Conservation (phyloP, 2,329 filamentous ascomycete species). For the Didymella segeticola region DNA sequence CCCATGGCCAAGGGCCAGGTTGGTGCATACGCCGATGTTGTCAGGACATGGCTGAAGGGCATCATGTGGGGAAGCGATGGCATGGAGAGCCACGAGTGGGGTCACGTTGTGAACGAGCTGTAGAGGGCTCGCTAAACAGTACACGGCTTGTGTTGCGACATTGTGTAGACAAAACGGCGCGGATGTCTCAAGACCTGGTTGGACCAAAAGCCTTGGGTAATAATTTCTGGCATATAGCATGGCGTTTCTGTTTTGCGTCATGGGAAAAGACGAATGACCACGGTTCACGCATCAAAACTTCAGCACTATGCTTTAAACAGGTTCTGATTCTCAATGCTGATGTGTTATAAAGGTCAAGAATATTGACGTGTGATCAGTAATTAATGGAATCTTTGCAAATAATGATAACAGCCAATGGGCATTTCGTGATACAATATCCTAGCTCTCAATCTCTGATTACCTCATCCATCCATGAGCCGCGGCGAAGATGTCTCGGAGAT, state of each 20-base stretch:
- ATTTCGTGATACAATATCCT: conserved; percentile 20
- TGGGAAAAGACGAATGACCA: conserved; percentile 1
- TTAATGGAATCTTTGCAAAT: not conserved
- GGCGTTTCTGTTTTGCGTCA: conserved; percentile 10
- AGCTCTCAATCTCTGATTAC: conserved; percentile 21
- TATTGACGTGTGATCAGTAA: no score
- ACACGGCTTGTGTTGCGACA: not conserved
- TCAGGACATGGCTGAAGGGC: conserved; percentile 56
- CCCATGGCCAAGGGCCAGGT: conserved; percentile 51
- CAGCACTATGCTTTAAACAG: not conserved
- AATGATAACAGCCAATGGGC: conserved; percentile 3
- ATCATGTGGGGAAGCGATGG: conserved; percentile 58
- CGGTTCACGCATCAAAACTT: not conserved
- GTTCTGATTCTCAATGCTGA: not conserved
- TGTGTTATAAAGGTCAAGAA: no score
- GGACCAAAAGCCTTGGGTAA: not conserved
- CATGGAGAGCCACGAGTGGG: conserved; percentile 56
- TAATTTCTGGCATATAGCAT: conserved; percentile 9
- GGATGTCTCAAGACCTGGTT: not conserved
- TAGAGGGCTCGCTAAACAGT: not conserved
- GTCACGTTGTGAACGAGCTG: conserved; percentile 52
- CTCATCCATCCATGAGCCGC: conserved; percentile 40
- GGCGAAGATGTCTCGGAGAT: conserved; percentile 30
- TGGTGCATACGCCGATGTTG: conserved; percentile 51
- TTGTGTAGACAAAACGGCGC: not conserved